A percentile compares a stretch with the other conserved stretches of the same genome.
Evolutionary conservation across 2,329 filamentous ascomycete genomes (phyloP).

Genomic region (Aspergillus bombycis): DNA sequence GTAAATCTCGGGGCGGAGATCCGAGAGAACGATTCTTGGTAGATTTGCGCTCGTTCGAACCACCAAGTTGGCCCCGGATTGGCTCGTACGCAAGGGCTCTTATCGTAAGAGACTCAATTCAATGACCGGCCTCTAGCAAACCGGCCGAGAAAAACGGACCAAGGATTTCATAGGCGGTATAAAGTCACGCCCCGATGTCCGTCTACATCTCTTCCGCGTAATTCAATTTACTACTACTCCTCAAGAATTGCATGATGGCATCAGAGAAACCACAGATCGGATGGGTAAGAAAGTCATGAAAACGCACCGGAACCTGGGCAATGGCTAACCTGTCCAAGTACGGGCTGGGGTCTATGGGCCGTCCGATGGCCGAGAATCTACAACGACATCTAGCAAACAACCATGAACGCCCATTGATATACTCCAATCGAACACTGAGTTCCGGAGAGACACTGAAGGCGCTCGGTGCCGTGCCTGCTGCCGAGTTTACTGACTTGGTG

Average conservation of each 20-base stretch:
- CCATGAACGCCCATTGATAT: neutral
- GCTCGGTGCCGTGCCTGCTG: neutral
- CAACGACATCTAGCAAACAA: constrained; percentile 44
- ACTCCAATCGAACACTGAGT: neutral
- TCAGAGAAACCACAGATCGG: neutral
- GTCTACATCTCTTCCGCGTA: neutral
- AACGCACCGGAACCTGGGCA: accelerated
- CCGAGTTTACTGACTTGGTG: neutral
- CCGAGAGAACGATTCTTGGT: neutral
- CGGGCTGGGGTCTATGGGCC: constrained; percentile 58
- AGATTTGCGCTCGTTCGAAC: neutral
- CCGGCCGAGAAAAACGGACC: neutral
- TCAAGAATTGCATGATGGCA: neutral
- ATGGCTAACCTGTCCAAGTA: neutral
- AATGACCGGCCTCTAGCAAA: neutral
- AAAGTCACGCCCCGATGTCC: neutral
- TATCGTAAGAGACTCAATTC: neutral
- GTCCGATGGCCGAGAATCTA: constrained; percentile 54
- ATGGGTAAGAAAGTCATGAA: neutral
- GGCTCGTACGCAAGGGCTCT: neutral
- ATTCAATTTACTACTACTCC: neutral
- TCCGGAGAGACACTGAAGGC: neutral
- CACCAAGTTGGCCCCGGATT: neutral
- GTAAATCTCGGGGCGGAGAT: neutral
- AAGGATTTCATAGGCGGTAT: neutral